These are phyloP conservation scores for Teunomyces gatunensis DNA, from an alignment of 805 yeast genomes.

Conservation along the genomic window DNA sequence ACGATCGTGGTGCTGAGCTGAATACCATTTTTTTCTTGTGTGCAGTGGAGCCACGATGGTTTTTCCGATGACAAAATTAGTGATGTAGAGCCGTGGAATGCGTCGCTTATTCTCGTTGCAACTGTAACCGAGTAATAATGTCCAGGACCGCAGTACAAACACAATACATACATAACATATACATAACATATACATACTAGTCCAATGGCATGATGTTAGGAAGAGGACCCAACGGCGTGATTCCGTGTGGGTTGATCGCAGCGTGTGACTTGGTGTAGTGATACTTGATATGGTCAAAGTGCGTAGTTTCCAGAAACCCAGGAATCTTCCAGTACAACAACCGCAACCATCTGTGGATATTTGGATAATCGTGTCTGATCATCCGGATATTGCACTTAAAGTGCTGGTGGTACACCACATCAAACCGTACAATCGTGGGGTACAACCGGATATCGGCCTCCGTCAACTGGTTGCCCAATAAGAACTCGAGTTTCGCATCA, in stretches of 20 bases:
- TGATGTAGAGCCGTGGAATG: no score
- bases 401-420: conserved; percentile 91
- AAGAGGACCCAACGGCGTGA: conserved; percentile 86
- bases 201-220: conserved; percentile 57
- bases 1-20: neutral
- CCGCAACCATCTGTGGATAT: conserved; percentile 74
- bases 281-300: conserved; percentile 84
- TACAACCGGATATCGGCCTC: conserved; percentile 89
- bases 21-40: no score
- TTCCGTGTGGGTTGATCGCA: conserved; percentile 74
- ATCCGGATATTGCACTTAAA: conserved; percentile 87
- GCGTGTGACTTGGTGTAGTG: conserved; percentile 88
- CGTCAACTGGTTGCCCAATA: conserved; percentile 67
- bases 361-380: conserved; percentile 78
- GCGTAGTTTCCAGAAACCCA: conserved; percentile 74
- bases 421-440: conserved; percentile 87
- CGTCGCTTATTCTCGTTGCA: no score
- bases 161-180: no score
- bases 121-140: no score
- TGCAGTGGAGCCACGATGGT: neutral
- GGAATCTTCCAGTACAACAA: conserved; percentile 77
- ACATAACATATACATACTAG: neutral
- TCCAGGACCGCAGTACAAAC: no score
- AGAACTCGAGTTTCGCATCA: conserved; percentile 27
- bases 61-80: neutral